Base-by-base conservation (phyloP, 805 yeast species). In the Lipomyces sp. region DNA sequence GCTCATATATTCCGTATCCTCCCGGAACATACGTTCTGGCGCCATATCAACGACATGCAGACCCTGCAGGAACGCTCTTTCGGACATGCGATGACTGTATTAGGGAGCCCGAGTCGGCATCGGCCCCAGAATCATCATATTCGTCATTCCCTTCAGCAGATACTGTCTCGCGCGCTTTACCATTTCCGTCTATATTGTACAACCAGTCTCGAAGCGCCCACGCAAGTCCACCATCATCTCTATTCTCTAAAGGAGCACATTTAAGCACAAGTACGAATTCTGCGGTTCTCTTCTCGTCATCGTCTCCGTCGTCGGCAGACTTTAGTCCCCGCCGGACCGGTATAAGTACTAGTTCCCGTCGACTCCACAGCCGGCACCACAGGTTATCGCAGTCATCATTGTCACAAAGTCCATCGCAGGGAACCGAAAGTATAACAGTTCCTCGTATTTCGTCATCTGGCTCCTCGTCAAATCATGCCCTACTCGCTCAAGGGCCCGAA, bases 1-100 rank as follows among this genome's bases (percentile, higher is more conserved):
- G 79, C 7, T 80, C 84, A 30, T 76, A 77, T 53, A 81, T 85
- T 5, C 79, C 81, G 42, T 89, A 87, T 74, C 80, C 87, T 56
- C 85, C 90, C 10, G 82, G 85, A 53, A 84, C 90, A 0, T 80
- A 82, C 69, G 85, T 88, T 2, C 77, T 82, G 2, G 85, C 88
- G 0, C 86, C 87, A 4, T 79, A 81, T 29, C 82, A 81, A 68
- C 76, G 80, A 2, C 81, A 80, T 57, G 75, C 81, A 32, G 88
- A 85, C 73, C 77, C 80, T 33, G 85, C 86, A 0, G 83, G 79
- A 72, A 84, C 83, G 2, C 82, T 85, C 3, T 91, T 89, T 74
- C 80, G 93, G 57, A 90, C 96, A 0, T 91, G 97, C 73, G 89
- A 87, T 71, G 83, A 80, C 37, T 91, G 97, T 76, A 86, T 82